Base-by-base conservation (phyloP, 148 eudicot species). In the Oxyria digyna region DNA sequence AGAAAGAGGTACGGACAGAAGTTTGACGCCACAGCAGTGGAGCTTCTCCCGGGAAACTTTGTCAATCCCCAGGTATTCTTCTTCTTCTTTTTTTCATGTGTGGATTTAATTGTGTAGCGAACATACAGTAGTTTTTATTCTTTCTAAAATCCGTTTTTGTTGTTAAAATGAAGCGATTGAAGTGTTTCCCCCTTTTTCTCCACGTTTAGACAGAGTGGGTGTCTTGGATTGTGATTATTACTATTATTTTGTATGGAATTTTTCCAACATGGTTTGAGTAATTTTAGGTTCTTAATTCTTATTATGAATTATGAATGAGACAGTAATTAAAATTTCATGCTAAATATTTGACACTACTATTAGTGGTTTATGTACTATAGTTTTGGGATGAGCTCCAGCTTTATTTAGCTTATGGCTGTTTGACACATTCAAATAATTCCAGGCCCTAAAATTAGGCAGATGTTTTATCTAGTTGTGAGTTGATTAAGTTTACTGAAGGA, bases 21-120 rank as follows among this genome's bases (percentile, higher is more conserved):
- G 35, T 81, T 87, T 26, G 83, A 70, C 0, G 45, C 37, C 1
- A 40, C 67, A 23, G 87, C 96, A 43, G 74, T 84, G 12, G 89
- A 88, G 33, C 67, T 88, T 65, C 85, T 76, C 48, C 90, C 89
- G 3, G 99, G 97, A 27, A 91, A 87, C 71, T 87, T 80, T 38
- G 99, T 91, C 38, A 88, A 79, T 38, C 57, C 1, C 48, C 87
- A 84, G 87, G 96, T 91, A 20, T 4, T 4, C 27, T 8, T 1
- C 17, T 62, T 10, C 41, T 23, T 42, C 10, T 8, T 13, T 12
- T 8, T 48, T 33, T 12, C 52, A 5, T 33, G 37, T n/a, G n/a
- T n/a, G n/a, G n/a, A n/a, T n/a, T n/a, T n/a, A n/a, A n/a, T n/a
- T n/a, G n/a, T n/a, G n/a, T n/a, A n/a, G n/a, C n/a, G n/a, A n/a